These are phyloP conservation scores for Monilinia fructicola DNA, from an alignment of 2,329 filamentous ascomycete species.

Conservation along the genomic window DNA sequence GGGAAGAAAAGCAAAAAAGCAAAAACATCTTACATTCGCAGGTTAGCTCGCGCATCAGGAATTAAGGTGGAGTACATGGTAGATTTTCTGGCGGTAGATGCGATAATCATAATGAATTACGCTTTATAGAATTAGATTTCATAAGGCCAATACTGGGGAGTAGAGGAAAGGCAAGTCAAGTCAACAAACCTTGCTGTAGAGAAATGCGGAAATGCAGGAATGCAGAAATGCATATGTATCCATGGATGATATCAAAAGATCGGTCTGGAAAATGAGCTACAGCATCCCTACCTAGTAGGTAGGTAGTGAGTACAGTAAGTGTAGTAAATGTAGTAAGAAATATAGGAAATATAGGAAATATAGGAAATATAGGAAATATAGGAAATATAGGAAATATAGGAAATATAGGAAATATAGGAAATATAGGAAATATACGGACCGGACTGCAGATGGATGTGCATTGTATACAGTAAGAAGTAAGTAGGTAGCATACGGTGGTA, in stretches of 20 bases:
- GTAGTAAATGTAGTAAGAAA: too few relatives aligned
- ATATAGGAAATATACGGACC: not conserved
- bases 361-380: too few relatives aligned
- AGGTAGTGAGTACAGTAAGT: too few relatives aligned
- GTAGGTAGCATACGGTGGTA: too few relatives aligned
- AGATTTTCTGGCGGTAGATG: constrained; percentile 7
- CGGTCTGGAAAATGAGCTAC: not conserved
- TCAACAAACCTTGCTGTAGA: too few relatives aligned
- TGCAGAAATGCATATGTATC: not conserved
- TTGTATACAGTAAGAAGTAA: too few relatives aligned
- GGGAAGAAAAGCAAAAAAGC: constrained; percentile 4
- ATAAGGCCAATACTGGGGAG: not conserved
- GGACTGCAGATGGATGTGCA: too few relatives aligned
- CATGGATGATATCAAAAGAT: not conserved
- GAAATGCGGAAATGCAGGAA: not conserved
- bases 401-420: too few relatives aligned
- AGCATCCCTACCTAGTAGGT: not conserved
- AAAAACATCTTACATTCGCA: not conserved
- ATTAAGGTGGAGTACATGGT: not conserved
- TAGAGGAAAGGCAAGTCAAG: too few relatives aligned
- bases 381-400: too few relatives aligned
- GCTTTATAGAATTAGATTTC: not conserved
- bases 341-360: too few relatives aligned
- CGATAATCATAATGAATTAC: constrained; percentile 15
- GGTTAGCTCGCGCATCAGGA: not conserved